Percentiles rank a stretch among this genome's conserved stretches.
Evolutionary conservation across 345 rosid genomes (phyloP).

Genomic region (Salix arbutifolia): DNA sequence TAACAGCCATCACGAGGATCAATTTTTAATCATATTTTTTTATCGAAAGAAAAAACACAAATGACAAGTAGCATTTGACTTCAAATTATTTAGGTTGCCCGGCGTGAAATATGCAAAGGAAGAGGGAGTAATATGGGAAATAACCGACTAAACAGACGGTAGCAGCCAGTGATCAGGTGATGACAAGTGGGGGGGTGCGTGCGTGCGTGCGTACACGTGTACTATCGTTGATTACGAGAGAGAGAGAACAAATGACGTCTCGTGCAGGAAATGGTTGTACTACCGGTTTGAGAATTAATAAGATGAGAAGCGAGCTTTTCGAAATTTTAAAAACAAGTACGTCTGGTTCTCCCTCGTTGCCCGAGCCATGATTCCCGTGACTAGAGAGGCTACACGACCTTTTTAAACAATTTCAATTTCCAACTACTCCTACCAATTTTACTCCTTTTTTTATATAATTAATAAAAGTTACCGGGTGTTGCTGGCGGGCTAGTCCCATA

Average conservation of each 20-base stretch:
- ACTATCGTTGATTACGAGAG: background rate
- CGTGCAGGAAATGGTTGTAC: background rate
- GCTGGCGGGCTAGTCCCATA: background rate
- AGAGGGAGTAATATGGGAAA: background rate
- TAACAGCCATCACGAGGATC: too few relatives aligned
- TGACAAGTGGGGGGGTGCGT: background rate
- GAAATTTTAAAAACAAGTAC: background rate
- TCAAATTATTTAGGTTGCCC: too few relatives aligned
- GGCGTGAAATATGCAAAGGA: background rate
- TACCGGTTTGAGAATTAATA: background rate
- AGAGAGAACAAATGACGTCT: background rate
- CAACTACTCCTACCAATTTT: too few relatives aligned
- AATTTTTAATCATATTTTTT: too few relatives aligned
- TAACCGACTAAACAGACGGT: background rate
- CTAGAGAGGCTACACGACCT: background rate
- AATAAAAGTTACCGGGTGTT: background rate
- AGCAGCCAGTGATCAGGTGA: background rate
- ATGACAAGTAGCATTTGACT: too few relatives aligned
- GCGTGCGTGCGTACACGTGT: background rate
- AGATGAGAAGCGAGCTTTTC: background rate
- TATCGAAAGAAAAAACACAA: too few relatives aligned
- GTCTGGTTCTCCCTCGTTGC: background rate
- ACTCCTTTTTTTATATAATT: too few relatives aligned
- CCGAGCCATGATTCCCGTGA: background rate
- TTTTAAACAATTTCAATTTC: too few relatives aligned